These are phyloP conservation scores for Macrolepiota fuliginosa DNA, from an alignment of 768 basidiomycete species.

Conservation along the genomic window DNA sequence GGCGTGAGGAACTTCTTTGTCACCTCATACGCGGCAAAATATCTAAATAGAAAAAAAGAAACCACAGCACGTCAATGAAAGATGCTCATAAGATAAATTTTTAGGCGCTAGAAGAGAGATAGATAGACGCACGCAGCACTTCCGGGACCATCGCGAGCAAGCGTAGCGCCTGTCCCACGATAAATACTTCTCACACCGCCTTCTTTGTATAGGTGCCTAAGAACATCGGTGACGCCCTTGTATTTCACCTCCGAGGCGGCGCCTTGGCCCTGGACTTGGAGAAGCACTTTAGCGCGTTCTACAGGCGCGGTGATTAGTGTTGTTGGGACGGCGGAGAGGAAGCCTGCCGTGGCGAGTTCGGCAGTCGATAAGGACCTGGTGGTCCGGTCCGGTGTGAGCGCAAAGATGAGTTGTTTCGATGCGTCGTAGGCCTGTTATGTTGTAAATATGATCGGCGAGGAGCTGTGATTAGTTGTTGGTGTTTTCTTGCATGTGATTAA, in stretches of 20 bases:
- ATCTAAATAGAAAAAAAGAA: slow-evolving; percentile 42
- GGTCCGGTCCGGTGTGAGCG: slow-evolving; percentile 75
- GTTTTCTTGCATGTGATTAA: slow-evolving; percentile 14
- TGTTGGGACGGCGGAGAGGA: slow-evolving; percentile 89
- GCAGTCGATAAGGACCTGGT: slow-evolving; percentile 58
- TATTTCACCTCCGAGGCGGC: slow-evolving; percentile 62
- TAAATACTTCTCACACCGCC: slow-evolving; percentile 91
- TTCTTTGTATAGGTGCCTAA: slow-evolving; percentile 88
- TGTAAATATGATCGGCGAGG: not conserved
- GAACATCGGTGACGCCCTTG: slow-evolving; percentile 89
- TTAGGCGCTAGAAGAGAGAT: not conserved
- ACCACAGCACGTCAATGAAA: not conserved
- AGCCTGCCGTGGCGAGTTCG: slow-evolving; percentile 92
- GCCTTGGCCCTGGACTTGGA: slow-evolving; percentile 94
- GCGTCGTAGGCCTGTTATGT: slow-evolving; percentile 79
- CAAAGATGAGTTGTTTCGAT: slow-evolving; percentile 82
- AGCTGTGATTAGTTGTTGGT: not conserved
- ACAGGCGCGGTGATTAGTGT: slow-evolving; percentile 94
- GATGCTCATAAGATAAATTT: not conserved
- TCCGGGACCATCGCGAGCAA: slow-evolving; percentile 94
- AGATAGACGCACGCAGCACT: slow-evolving; percentile 78
- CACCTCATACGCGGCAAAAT: slow-evolving; percentile 96
- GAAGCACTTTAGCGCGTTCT: slow-evolving; percentile 92
- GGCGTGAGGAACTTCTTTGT: slow-evolving; percentile 87
- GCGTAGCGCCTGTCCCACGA: slow-evolving; percentile 89